Base-by-base conservation (phyloP, 1,284 basidiomycete species). In the Boletus semigastroideus region DNA sequence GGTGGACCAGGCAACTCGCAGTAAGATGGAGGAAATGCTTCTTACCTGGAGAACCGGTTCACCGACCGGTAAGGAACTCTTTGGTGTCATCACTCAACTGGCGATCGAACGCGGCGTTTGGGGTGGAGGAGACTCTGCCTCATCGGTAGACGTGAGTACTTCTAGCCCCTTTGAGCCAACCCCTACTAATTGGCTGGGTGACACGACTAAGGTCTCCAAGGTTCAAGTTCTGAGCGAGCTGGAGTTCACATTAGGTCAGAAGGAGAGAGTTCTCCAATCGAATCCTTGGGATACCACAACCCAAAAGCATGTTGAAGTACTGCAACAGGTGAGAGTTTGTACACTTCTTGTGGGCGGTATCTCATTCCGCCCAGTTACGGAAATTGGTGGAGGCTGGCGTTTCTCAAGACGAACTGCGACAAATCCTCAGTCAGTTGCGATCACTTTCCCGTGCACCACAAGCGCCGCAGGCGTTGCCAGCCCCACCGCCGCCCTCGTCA, bases 11-110 rank as follows among this genome's bases (percentile, higher is more conserved):
- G 73, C 74, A 34, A 96, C 91, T 8, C 86, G 89, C 56, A 82
- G 84, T 68, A 97, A 96, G 72, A 94, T 98, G 90, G 92, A 95
- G 66, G 94, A 98, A 70, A 92, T 98, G 85, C 80, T 97, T 17
- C 73, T 91, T 36, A 94, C 94, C 10, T 98, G 94, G 94, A 80
- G 93, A 30, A 89, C 84, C 31, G 91, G 91, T 33, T 86, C 87
- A 11, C 87, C 88, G 2, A 78, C 78, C 43, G 83, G 88, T n/a
- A 81, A 82, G 52, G 90, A 94, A 65, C 75, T 98, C 3, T 98
- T 95, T 65, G 89, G 91, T 36, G 73, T 82, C 27, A 79, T 81
- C 4, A 77, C 84, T 36, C 91, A 93, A 62, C 71, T 82, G 28
- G 79, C 83, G 10, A 87, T 93, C 54, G 91, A 93, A 67, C 80